Evolutionary conservation across 2,329 filamentous ascomycete species (phyloP).

Genomic region (Coleophoma eucalyptorum): DNA sequence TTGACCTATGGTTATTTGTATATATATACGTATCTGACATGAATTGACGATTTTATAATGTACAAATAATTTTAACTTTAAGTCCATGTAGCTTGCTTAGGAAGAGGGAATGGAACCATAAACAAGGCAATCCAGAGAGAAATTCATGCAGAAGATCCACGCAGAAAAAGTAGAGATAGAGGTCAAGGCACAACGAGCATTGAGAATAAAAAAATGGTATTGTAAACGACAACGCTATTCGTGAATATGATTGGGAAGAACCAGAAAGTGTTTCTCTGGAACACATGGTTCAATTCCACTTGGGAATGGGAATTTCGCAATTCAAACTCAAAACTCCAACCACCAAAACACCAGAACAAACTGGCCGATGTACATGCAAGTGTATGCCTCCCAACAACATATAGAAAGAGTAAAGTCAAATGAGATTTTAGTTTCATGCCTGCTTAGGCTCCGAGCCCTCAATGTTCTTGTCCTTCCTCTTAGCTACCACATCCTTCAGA

Average conservation of each 20-base stretch:
- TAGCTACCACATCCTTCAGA: slow-evolving; percentile 69
- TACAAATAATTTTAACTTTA: too few species aligned
- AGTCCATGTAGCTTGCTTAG: too few species aligned
- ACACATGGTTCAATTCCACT: not conserved
- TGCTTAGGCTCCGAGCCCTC: too few species aligned
- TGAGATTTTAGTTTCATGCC: too few species aligned
- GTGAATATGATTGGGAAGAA: not conserved
- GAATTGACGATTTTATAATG: not conserved
- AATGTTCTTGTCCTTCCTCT: slow-evolving; percentile 19
- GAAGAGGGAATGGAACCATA: too few species aligned
- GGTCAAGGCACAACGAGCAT: not conserved
- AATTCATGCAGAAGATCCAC: too few species aligned
- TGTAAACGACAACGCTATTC: not conserved
- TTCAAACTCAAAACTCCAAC: too few species aligned
- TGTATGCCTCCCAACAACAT: not conserved
- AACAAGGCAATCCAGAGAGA: too few species aligned
- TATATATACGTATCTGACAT: not conserved
- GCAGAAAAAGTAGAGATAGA: too few species aligned
- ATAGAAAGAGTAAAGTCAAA: too few species aligned
- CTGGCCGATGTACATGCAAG: not conserved
- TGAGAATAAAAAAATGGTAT: not conserved
- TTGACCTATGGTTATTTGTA: not conserved
- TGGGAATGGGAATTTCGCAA: too few species aligned
- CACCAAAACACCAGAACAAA: not conserved
- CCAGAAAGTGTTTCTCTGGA: too few species aligned